Conservation (phyloP, 345 rosid genomes). For the Salix koriyanagi region DNA sequence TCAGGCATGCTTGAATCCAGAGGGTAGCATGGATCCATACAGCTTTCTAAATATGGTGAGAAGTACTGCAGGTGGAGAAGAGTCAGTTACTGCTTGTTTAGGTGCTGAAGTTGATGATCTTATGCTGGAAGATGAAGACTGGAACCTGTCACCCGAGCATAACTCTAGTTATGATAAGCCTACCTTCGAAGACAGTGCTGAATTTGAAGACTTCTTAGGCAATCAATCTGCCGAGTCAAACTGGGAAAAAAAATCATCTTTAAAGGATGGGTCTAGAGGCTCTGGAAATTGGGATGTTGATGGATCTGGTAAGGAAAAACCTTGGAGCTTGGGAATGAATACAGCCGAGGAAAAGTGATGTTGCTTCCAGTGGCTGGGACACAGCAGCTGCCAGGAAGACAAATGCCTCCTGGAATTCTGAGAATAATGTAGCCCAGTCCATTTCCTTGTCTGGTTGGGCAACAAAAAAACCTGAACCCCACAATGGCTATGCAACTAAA, state of each 20-base stretch:
- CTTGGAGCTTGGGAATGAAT: constrained; percentile 21
- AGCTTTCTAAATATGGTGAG: constrained; percentile 73
- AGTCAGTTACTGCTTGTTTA: constrained; percentile 49
- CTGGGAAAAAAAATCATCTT: constrained; percentile 40
- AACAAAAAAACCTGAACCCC: constrained; percentile 6
- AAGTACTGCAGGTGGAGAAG: constrained; percentile 32
- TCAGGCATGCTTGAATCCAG: constrained; percentile 48
- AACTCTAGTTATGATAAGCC: constrained; percentile 48
- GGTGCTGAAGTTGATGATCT: constrained; percentile 70
- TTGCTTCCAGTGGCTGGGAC: constrained; percentile 8
- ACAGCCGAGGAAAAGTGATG: constrained; percentile 16
- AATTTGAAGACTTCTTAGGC: constrained; percentile 31
- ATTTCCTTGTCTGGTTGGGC: constrained; percentile 35
- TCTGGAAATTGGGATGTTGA: constrained; percentile 37
- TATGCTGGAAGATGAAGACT: constrained; percentile 51
- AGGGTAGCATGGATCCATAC: constrained; percentile 52
- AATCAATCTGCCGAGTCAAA: constrained; percentile 26
- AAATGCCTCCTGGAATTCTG: constrained; percentile 17
- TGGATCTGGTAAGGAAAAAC: neutral
- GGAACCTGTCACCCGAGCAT: constrained; percentile 70
- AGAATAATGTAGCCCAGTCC: constrained; percentile 14
- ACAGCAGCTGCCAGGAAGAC: constrained; percentile 22
- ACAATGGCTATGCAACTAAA: neutral
- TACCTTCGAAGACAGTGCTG: constrained; percentile 59
- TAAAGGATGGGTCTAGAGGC: constrained; percentile 18